Base-by-base conservation (phyloP, 768 basidiomycete species). In the Boletus pseudopeckii region DNA sequence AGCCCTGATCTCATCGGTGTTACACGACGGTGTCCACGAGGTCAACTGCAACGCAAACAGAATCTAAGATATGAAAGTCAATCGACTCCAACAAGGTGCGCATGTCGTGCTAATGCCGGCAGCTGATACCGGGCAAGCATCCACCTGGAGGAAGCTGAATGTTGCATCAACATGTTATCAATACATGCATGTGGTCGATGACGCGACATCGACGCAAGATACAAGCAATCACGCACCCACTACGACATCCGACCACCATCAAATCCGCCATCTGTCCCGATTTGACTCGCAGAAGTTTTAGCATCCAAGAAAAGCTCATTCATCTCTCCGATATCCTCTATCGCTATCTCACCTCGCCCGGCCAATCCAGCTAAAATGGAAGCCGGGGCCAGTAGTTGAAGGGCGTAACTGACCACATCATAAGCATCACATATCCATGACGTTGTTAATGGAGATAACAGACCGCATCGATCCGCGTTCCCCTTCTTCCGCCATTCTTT, bases 231-330 rank as follows among this genome's bases (percentile, higher is more conserved):
- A 52, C 38, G 50, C 18, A 58, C 52, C 40, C 47, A 51, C 74
- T 64, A 71, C 54, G 55, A 68, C 64, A 66, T 59, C 33, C 60
- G 56, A 2, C 72, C 60, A 18, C 73, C 72, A 38, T 67, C 61
- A 48, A 69, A 73, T 24, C 71, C 68, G 5, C 70, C 74, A 24
- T 68, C 67, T 15, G 70, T 77, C 58, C 71, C 70, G 34, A 84
- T 83, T 56, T 80, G 75, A 22, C 69, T 65, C n/a, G 85, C 85
- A 52, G 80, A 81, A 0, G 88, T 86, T 67, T 94, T 96, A 18
- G 96, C 93, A 69, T 98, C 95, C 63, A 98, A 76, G 78, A 99
- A 99, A 32, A 99, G 75, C 66, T 92, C 91, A 58, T 86, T 87
- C 86, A 97, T 93, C 78, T 98, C 94, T 33, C 80, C 79, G 45